Conservation (phyloP, 371 early-diverging fungal genomes). For the Mucor mucedo region DNA sequence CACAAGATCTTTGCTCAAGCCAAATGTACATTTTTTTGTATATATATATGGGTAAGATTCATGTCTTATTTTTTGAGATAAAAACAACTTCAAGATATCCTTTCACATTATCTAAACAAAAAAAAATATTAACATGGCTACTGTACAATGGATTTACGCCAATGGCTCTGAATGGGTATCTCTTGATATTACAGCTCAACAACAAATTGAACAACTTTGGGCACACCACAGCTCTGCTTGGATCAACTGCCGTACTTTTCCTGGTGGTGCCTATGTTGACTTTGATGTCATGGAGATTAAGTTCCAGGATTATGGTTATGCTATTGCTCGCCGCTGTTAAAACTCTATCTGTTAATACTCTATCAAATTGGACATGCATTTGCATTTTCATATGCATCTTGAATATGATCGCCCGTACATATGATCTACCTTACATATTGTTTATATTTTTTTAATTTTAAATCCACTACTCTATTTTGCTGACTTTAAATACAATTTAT, state of each 20-base stretch:
- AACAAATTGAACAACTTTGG: conserved; percentile 25
- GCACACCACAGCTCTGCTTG: not conserved
- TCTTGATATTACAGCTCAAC: conserved; percentile 18
- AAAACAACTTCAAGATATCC: not conserved
- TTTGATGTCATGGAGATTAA: too few species aligned
- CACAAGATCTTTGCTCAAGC: too few species aligned
- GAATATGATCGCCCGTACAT: too few species aligned
- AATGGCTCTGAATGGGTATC: conserved; percentile 25
- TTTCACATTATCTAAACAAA: not conserved
- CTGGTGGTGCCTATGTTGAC: not conserved
- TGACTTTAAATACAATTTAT: not conserved
- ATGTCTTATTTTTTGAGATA: not conserved
- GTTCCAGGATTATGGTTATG: too few species aligned
- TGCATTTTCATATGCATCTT: too few species aligned
- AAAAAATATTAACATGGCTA: conserved; percentile 4
- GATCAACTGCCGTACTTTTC: not conserved
- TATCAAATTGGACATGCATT: too few species aligned
- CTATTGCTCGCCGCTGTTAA: too few species aligned
- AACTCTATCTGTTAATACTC: too few species aligned
- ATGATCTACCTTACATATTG: too few species aligned
- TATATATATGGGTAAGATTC: too few species aligned
- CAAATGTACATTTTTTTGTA: too few species aligned
- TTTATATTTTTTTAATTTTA: not conserved
- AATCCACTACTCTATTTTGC: not conserved
- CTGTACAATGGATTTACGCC: conserved; percentile 28